Percentiles rank a stretch among this genome's conserved stretches.
phyloP scores from a whole-genome alignment of 2,329 filamentous ascomycete species.

The Ophiocordyceps camponoti-saundersi region DNA sequence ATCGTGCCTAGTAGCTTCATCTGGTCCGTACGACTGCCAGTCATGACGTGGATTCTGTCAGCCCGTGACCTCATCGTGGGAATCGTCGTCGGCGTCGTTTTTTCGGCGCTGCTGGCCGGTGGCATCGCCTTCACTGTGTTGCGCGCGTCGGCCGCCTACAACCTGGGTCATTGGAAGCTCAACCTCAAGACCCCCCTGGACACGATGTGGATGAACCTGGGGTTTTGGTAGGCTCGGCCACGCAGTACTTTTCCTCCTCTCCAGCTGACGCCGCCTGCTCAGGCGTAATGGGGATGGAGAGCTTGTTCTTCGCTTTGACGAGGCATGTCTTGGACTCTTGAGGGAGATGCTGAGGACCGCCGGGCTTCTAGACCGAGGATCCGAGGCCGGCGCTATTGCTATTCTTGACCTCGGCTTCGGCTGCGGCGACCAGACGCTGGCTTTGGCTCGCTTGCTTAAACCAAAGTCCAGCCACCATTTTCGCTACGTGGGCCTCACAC shows the following conservation, averaged over 20 bases:
- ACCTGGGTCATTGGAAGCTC: conserved; percentile 37
- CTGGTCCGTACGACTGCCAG: not conserved
- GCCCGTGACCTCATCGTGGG: conserved; percentile 11
- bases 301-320: conserved; percentile 19
- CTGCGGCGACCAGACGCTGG: conserved; percentile 39
- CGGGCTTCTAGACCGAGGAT: conserved; percentile 14
- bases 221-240: conserved; percentile 28
- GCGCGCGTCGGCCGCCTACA: conserved; percentile 21
- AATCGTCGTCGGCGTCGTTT: conserved; percentile 10
- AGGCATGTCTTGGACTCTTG: conserved; percentile 32
- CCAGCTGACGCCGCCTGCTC: not conserved
- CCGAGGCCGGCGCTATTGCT: conserved; percentile 7
- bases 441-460: conserved; percentile 17
- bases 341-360: conserved; percentile 26
- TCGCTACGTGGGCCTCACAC: conserved; percentile 35
- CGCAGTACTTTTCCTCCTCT: no score
- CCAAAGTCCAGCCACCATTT: conserved; percentile 10
- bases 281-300: conserved; percentile 15
- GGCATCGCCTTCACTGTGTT: conserved; percentile 6
- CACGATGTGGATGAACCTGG: conserved; percentile 49
- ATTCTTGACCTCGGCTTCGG: conserved; percentile 40
- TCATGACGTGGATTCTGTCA: conserved; percentile 1
- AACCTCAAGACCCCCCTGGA: conserved; percentile 27
- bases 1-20: no score
- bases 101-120: conserved; percentile 5